These are phyloP conservation scores for Leucocoprinus sp. DNA, from an alignment of 768 basidiomycete species.

Conservation along the genomic window DNA sequence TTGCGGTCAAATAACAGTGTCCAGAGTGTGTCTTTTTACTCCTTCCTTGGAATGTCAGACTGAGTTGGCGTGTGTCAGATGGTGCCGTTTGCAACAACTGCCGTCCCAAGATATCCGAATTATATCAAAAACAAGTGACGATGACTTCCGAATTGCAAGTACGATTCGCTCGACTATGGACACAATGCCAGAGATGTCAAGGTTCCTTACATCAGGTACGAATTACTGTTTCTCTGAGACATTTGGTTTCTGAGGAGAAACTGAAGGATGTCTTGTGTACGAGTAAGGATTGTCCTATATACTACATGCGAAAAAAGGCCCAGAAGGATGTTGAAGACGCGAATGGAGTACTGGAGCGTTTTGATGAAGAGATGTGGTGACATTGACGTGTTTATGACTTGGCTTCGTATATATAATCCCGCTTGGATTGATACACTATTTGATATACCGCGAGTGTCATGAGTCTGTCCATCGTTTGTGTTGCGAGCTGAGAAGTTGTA, in stretches of 20 bases:
- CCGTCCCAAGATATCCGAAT: slow-evolving; percentile 71
- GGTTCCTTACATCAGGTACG: slow-evolving; percentile 89
- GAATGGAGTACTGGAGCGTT: slow-evolving; percentile 70
- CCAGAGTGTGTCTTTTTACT: slow-evolving; percentile 36
- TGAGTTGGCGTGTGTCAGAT: slow-evolving; percentile 32
- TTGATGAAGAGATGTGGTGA: slow-evolving; percentile 71
- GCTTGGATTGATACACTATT: background rate
- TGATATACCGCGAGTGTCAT: no score
- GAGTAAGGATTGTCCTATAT: slow-evolving; percentile 97
- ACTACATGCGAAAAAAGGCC: slow-evolving; percentile 97
- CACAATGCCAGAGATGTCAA: slow-evolving; percentile 97
- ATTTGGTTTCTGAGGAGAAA: background rate
- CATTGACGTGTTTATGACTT: background rate
- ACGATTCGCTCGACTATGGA: slow-evolving; percentile 93
- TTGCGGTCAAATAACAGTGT: slow-evolving; percentile 71
- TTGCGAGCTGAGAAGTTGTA: slow-evolving; percentile 25
- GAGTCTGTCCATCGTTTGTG: slow-evolving; percentile 32
- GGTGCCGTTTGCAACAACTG: slow-evolving; percentile 96
- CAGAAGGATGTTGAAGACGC: slow-evolving; percentile 97
- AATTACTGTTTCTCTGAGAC: slow-evolving; percentile 4
- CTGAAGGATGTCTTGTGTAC: slow-evolving; percentile 89
- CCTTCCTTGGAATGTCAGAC: background rate
- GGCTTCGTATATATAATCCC: background rate
- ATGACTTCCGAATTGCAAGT: slow-evolving; percentile 76
- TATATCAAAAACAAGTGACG: slow-evolving; percentile 86